Percentiles rank a stretch among this genome's conserved stretches.
These are phyloP conservation scores for Fusarium guadeloupense DNA, from an alignment of 2,329 filamentous ascomycete species.

Conservation along the genomic window DNA sequence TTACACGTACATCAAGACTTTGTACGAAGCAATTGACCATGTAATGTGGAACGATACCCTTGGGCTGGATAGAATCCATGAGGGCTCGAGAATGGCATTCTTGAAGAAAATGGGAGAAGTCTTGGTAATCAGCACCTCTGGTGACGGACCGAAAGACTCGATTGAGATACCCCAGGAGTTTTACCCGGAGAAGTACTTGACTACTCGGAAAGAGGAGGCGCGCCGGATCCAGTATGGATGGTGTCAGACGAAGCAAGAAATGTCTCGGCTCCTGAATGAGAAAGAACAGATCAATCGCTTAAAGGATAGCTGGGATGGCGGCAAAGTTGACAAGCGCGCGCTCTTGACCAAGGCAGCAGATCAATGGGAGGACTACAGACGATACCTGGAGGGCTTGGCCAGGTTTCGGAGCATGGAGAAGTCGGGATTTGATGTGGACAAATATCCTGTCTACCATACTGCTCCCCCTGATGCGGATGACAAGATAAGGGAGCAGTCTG, in stretches of 20 bases:
- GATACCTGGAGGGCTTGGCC: constrained; percentile 50
- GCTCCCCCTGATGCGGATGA: constrained; percentile 51
- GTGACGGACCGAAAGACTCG: constrained; percentile 52
- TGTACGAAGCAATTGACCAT: constrained; percentile 60
- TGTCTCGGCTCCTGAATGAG: constrained; percentile 37
- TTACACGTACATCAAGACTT: constrained; percentile 52
- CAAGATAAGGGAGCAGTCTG: constrained; percentile 44
- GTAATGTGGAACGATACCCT: constrained; percentile 59
- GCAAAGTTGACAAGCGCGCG: constrained; percentile 43
- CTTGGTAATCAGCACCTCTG: constrained; percentile 57
- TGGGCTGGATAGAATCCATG: constrained; percentile 47
- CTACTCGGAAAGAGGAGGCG: constrained; percentile 56
- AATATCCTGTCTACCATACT: constrained; percentile 51
- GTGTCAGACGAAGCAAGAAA: constrained; percentile 46
- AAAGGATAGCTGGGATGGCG: constrained; percentile 41
- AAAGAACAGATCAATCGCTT: constrained; percentile 43
- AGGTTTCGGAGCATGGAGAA: constrained; percentile 51
- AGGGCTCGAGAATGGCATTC: constrained; percentile 53
- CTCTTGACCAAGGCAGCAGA: constrained; percentile 45
- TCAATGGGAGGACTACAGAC: constrained; percentile 47
- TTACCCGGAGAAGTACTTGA: constrained; percentile 64
- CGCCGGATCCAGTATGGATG: constrained; percentile 54
- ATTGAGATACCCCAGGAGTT: constrained; percentile 62
- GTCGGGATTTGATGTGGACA: constrained; percentile 51
- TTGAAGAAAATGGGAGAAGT: constrained; percentile 61